Evolutionary conservation across 371 early-diverging fungal genomes (phyloP), one percentile per base, ranked within the genome.

Genomic region (Mycotypha africana): DNA sequence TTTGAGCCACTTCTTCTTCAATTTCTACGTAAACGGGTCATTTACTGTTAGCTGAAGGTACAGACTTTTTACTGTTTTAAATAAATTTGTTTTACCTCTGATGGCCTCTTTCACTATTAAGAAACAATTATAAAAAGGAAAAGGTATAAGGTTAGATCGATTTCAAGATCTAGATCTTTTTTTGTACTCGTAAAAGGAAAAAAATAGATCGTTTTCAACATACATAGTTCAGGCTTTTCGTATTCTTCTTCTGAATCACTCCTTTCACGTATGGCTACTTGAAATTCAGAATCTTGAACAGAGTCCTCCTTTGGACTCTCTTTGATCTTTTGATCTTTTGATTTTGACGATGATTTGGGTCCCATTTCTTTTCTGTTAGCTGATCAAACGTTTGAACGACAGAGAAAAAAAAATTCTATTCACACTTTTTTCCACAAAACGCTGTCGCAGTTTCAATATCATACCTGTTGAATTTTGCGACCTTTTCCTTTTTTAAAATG

Each of bases 141-240:
- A 4, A 25, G 4, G 8, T 19, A 5, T 33, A n/a, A 22, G 34
- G 15, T 22, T 9, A 17, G 37, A n/a, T n/a, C n/a, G n/a, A n/a
- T n/a, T n/a, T 23, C 9, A 14, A n/a, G 2, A 38, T 38, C 9
- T 21, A 10, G 2, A 28, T 28, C 11, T 28, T 28, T 28, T 28
- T 28, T 28, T 28, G 5, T 4, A 33, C 5, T 14, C 9, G 15
- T 14, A 33, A 33, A 33, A 9, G 15, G 4, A 9, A 33, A 15
- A 33, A 11, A 9, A 14, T 11, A 14, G 34, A 11, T 6, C 34
- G 10, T 11, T 2, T 11, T 15, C 24, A 17, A 50, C 47, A 50
- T 46, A 56, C 56, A 46, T 38, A 56, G 28, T 43, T 56, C 56
- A 38, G 56, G 56, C 26, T 43, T 35, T 38, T 56, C 28, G 26